Conservation (phyloP, 306 rosid genomes). For the Lathyrus sativus region DNA sequence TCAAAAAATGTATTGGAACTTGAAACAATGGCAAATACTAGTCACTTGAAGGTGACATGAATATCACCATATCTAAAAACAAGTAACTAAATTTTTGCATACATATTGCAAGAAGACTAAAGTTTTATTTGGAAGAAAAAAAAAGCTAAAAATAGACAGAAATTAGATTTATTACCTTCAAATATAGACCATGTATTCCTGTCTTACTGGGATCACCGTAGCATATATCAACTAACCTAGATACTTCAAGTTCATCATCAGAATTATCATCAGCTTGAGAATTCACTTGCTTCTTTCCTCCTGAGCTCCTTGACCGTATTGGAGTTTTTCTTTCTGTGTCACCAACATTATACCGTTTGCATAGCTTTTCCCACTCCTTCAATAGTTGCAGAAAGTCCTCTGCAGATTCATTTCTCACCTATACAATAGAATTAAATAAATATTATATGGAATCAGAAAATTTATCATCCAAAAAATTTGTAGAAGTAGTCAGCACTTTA, state of each 20-base stretch:
- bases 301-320: constrained; percentile 42
- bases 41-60: constrained; percentile 18
- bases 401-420: constrained; percentile 92
- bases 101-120: constrained; percentile 26
- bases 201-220: constrained; percentile 74
- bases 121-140: neutral
- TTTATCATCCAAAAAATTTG: constrained; percentile 16
- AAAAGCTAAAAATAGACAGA: constrained; percentile 20
- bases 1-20: constrained; percentile 10
- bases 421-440: constrained; percentile 31
- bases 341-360: constrained; percentile 54
- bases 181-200: constrained; percentile 60
- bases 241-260: constrained; percentile 61
- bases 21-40: constrained; percentile 26
- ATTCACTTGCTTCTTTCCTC: constrained; percentile 30
- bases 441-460: constrained; percentile 24
- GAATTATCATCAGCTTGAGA: constrained; percentile 38
- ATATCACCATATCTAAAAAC: constrained; percentile 2
- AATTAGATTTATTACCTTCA: constrained; percentile 63
- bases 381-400: constrained; percentile 76
- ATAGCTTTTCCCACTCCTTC: constrained; percentile 86
- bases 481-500: constrained; percentile 46
- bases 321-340: constrained; percentile 36
- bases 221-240: constrained; percentile 71
- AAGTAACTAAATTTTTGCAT: neutral